Evolutionary conservation across 371 early-diverging fungal species (phyloP).

Genomic region (Mortierella sp.): DNA sequence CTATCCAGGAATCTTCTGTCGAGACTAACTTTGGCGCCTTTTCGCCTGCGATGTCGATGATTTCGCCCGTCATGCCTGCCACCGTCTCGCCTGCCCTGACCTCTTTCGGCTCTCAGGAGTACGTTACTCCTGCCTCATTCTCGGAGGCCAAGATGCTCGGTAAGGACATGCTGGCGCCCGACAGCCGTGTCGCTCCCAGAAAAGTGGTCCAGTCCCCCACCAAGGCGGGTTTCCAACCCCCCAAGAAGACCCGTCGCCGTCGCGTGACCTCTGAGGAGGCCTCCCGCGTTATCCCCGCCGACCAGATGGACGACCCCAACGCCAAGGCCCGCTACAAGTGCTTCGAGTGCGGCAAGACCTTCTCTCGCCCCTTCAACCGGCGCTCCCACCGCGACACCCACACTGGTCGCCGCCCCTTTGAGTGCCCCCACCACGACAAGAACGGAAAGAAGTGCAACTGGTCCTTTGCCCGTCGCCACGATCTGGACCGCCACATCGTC

Average conservation of each 20-base stretch:
- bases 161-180: constrained; percentile 29
- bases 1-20: constrained; percentile 5
- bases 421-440: constrained; percentile 55
- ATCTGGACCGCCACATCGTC: constrained; percentile 72
- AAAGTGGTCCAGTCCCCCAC: constrained; percentile 49
- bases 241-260: constrained; percentile 40
- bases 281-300: constrained; percentile 35
- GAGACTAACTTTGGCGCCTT: constrained; percentile 4
- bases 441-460: constrained; percentile 60
- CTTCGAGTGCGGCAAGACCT: constrained; percentile 44
- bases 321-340: constrained; percentile 45
- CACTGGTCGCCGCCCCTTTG: constrained; percentile 67
- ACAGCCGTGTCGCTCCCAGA: constrained; percentile 29
- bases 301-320: constrained; percentile 27
- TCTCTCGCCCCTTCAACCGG: constrained; percentile 50
- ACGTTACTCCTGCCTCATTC: background rate
- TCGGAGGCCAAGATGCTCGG: constrained; percentile 29
- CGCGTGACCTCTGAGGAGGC: constrained; percentile 54
- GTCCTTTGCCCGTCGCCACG: constrained; percentile 79
- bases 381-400: constrained; percentile 73
- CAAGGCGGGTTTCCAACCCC: constrained; percentile 49
- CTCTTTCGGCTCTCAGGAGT: background rate
- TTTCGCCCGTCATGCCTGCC: constrained; percentile 7
- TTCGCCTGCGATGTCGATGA: background rate
- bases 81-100: constrained; percentile 18